phyloP scores from a whole-genome alignment of 2,329 filamentous ascomycete genomes.

The Fusarium sp. region DNA sequence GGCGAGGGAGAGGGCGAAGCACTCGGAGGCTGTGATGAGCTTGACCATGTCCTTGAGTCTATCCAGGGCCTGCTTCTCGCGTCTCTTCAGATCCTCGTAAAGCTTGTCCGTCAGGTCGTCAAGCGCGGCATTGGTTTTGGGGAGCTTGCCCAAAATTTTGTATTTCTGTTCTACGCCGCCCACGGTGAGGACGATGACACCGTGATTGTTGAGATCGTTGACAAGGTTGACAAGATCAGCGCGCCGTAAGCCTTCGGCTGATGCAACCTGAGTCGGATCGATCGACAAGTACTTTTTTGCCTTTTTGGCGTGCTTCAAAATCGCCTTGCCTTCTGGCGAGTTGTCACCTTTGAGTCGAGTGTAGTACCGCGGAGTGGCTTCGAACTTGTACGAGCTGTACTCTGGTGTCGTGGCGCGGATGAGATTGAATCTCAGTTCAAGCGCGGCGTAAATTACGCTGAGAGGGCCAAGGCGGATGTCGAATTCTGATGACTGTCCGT shows the following conservation, averaged over 20 bases:
- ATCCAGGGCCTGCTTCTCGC: conserved; percentile 61
- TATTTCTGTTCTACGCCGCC: conserved; percentile 64
- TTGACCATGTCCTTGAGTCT: conserved; percentile 60
- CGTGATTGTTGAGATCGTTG: conserved; percentile 60
- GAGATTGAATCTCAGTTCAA: conserved; percentile 66
- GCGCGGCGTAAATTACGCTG: conserved; percentile 64
- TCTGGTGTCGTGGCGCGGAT: conserved; percentile 66
- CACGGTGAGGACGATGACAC: conserved; percentile 60
- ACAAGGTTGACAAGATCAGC: conserved; percentile 62
- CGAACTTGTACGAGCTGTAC: conserved; percentile 65
- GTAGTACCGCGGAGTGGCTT: conserved; percentile 48
- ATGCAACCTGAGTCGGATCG: conserved; percentile 56
- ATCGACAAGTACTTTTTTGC: conserved; percentile 55
- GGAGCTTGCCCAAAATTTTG: conserved; percentile 58
- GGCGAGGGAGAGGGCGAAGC: conserved; percentile 62
- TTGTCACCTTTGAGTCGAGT: conserved; percentile 48
- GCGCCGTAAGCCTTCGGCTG: conserved; percentile 49
- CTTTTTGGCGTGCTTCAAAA: conserved; percentile 54
- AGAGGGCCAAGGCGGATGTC: conserved; percentile 63
- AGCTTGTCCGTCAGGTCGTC: conserved; percentile 57
- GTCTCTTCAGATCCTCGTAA: conserved; percentile 58
- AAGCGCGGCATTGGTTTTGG: conserved; percentile 53
- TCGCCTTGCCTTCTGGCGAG: conserved; percentile 54
- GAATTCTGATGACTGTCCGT: conserved; percentile 56
- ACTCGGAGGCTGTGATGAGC: conserved; percentile 62